phyloP scores from a whole-genome alignment of 2,329 filamentous ascomycete species.

The Fusarium goolgardi region DNA sequence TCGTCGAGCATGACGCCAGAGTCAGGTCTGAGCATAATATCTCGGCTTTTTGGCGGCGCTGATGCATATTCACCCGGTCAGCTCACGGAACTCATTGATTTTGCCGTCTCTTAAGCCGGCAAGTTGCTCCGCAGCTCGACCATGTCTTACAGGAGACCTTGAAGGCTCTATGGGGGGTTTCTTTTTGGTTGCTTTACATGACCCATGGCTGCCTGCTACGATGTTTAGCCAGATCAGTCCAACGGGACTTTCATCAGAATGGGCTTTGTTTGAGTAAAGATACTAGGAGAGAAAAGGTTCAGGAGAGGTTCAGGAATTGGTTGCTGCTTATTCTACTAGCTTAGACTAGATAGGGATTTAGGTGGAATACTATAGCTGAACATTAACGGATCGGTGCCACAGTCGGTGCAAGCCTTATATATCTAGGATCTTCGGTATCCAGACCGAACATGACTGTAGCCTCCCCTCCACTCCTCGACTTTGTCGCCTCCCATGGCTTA shows the following conservation, averaged over 20 bases:
- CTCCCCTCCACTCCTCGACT: slow-evolving; percentile 7
- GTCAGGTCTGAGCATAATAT: no score
- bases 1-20: no score
- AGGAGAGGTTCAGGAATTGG: not conserved
- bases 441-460: slow-evolving; percentile 40
- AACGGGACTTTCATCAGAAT: not conserved
- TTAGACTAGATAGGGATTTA: not conserved
- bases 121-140: not conserved
- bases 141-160: not conserved
- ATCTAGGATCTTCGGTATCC: slow-evolving; percentile 29
- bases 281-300: not conserved
- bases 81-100: no score
- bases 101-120: no score
- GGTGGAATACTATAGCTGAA: not conserved
- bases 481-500: slow-evolving; percentile 17
- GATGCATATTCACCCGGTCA: no score
- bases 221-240: not conserved
- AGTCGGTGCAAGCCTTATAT: slow-evolving; percentile 37
- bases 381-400: slow-evolving; percentile 29
- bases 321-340: not conserved
- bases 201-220: not conserved
- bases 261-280: not conserved
- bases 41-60: no score
- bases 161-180: not conserved
- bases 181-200: not conserved